Base-by-base conservation (phyloP, 108 stramenopile species). In the Skeletonema menzelii region DNA sequence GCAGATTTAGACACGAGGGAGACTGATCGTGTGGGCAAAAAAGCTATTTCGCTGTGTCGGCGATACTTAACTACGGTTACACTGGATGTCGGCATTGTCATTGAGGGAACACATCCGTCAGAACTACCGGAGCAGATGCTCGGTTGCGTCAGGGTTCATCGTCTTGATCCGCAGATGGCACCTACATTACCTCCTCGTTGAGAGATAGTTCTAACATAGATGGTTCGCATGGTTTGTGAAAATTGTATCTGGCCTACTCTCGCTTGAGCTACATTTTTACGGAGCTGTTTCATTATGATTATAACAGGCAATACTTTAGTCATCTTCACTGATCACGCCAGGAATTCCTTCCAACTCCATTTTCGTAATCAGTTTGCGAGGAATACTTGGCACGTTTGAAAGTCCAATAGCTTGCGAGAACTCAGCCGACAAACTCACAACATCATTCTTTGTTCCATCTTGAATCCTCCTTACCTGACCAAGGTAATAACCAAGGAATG, bases 81-180 rank as follows among this genome's bases (percentile, higher is more conserved):
- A 19, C 61, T 92, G 27, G 91, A 95, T 64, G 44, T 95, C 12
- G 94, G 91, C 15, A 87, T 92, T 63, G 89, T 92, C 42, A 76
- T 92, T 56, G 90, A 95, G 73, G 94, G 90, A 30, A 83, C 76
- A 19, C 34, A 37, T n/a, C 31, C 59, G 13, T 90, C 91, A 59
- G 91, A 95, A 67, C 70, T 95, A 55, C 94, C 91, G 11, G 94
- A 95, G 65, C 88, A 86, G 40, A 91, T 95, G 86, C 70, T 91
- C 58, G 87, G 82, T 8, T 91, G 88, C 27, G 59, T 77, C 6
- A 77, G 94, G 27, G 55, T 95, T 40, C 94, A 95, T 61, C 83
- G 86, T 44, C 66, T 95, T 53, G 94, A 95, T 74, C 85, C 93
- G 4, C 30, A 90, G 42, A 84, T 70, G 17, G 85, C 91, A 8